These are phyloP conservation scores for Dactylellina leptospora DNA, from an alignment of 2,329 filamentous ascomycete genomes.

Conservation along the genomic window DNA sequence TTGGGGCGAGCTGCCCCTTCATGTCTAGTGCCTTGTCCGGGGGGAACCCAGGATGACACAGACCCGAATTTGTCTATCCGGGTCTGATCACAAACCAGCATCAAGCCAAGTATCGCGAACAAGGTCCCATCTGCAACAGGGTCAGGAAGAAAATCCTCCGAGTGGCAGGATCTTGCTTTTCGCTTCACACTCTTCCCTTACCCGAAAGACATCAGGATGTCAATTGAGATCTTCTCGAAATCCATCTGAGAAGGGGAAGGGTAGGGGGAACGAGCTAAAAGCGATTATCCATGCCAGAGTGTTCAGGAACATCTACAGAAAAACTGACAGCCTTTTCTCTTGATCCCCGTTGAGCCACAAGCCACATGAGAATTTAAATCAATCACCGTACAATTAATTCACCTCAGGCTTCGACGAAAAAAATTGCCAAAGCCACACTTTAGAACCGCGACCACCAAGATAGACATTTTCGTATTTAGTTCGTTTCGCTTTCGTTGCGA, in stretches of 20 bases:
- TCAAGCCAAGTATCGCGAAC: constrained; percentile 53
- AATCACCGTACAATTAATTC: too few species aligned
- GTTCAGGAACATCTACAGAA: constrained; percentile 50
- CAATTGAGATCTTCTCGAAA: constrained; percentile 52
- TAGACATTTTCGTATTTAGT: constrained; percentile 6
- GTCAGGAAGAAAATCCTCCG: constrained; percentile 53
- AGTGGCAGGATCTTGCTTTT: constrained; percentile 54
- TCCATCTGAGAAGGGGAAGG: constrained; percentile 38
- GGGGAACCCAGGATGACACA: constrained; percentile 52
- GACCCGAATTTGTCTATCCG: constrained; percentile 52
- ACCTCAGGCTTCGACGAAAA: too few species aligned
- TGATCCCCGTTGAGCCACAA: not conserved
- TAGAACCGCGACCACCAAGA: constrained; percentile 5
- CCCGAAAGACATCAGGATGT: constrained; percentile 50
- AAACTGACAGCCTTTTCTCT: constrained; percentile 13
- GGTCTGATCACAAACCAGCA: constrained; percentile 52
- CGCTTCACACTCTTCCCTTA: constrained; percentile 53
- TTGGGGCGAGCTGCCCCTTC: constrained; percentile 50
- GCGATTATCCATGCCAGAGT: constrained; percentile 44
- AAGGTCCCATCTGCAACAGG: constrained; percentile 52
- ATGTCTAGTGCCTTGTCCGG: constrained; percentile 50
- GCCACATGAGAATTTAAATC: constrained; percentile 27
- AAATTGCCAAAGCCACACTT: constrained; percentile 35
- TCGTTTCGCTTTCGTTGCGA: constrained; percentile 10
- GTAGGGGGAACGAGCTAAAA: constrained; percentile 24